Conservation (phyloP, 306 rosid genomes). For the Prunus kanzakura region DNA sequence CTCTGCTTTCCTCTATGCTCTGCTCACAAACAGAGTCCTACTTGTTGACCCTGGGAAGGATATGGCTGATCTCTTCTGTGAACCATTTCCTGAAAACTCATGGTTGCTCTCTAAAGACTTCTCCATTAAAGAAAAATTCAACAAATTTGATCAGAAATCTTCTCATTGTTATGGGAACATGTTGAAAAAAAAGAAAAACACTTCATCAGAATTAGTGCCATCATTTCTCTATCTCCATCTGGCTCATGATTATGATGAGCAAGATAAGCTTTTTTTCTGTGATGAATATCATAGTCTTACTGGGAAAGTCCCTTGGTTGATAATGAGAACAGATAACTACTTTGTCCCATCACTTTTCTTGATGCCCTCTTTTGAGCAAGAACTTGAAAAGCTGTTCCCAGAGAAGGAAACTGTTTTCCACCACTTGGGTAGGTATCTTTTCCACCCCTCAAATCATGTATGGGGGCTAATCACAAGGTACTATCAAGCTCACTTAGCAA, state of each 20-base stretch:
- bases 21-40: conserved; percentile 69
- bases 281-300: conserved; percentile 60
- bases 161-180: conserved; percentile 54
- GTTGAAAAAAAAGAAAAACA: conserved; percentile 41
- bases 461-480: conserved; percentile 69
- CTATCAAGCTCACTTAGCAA: conserved; percentile 57
- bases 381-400: conserved; percentile 56
- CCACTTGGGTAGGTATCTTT: conserved; percentile 61
- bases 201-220: conserved; percentile 20
- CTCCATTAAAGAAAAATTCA: conserved; percentile 38
- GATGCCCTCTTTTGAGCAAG: conserved; percentile 63
- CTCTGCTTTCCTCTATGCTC: conserved; percentile 64
- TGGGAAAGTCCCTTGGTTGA: conserved; percentile 50
- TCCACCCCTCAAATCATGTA: conserved; percentile 65
- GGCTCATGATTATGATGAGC: conserved; percentile 63
- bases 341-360: conserved; percentile 63
- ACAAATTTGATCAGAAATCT: conserved; percentile 41
- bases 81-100: conserved; percentile 60
- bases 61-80: conserved; percentile 69
- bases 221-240: conserved; percentile 58
- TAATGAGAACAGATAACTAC: conserved; percentile 68
- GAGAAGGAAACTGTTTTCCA: conserved; percentile 63
- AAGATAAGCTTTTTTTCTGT: conserved; percentile 77
- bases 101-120: conserved; percentile 67
- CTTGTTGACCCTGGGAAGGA: conserved; percentile 75